Conservation (phyloP, 2,329 filamentous ascomycete genomes). For the Trichoderma sp. region DNA sequence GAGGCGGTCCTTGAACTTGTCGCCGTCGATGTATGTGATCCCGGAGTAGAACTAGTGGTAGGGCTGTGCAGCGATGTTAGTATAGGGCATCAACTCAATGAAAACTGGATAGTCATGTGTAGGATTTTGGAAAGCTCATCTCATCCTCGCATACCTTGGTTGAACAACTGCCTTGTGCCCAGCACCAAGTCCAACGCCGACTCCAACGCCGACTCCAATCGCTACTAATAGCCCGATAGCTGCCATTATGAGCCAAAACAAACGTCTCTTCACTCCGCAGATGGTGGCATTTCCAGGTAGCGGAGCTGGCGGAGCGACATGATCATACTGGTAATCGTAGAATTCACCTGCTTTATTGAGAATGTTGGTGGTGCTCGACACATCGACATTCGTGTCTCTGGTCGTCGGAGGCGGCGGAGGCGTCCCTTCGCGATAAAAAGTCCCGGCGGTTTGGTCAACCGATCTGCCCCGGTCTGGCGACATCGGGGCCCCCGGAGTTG, state of each 20-base stretch:
- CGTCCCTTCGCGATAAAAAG: conserved; percentile 48
- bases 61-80: not conserved
- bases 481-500: conserved; percentile 4
- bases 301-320: conserved; percentile 28
- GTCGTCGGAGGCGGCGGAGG: conserved; percentile 33
- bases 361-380: conserved; percentile 24
- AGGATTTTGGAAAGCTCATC: not conserved
- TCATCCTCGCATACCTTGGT: conserved; percentile 5
- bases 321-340: conserved; percentile 37
- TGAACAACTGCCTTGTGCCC: conserved; percentile 21
- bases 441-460: conserved; percentile 32
- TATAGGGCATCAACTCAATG: not conserved
- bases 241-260: conserved; percentile 43
- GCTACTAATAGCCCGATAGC: conserved; percentile 42
- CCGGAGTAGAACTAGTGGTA: not conserved
- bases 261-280: conserved; percentile 37
- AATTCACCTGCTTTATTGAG: conserved; percentile 14
- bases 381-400: conserved; percentile 22
- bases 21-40: conserved; percentile 26
- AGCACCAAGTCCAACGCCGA: conserved; percentile 2
- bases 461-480: conserved; percentile 11
- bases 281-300: conserved; percentile 25
- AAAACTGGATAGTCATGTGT: not conserved
- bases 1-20: conserved; percentile 29
- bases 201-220: conserved; percentile 47